A percentile compares a stretch with the other conserved stretches of the same genome.
Conservation (phyloP, 2,329 filamentous ascomycete species). For the Xylaria sp. region DNA sequence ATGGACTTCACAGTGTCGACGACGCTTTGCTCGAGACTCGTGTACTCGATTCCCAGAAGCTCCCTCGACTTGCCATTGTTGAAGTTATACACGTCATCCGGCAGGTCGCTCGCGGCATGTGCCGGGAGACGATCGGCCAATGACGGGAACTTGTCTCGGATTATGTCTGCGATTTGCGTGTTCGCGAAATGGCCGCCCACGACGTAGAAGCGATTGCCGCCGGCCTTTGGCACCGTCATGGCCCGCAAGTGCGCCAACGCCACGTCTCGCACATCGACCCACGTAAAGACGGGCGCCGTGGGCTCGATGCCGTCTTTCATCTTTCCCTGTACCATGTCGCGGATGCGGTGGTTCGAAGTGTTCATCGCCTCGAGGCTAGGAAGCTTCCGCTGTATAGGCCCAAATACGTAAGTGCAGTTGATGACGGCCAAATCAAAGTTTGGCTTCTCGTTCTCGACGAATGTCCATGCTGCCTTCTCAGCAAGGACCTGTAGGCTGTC, state of each 20-base stretch:
- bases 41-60: conserved; percentile 70
- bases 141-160: conserved; percentile 66
- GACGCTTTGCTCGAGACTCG: conserved; percentile 66
- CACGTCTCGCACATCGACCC: conserved; percentile 71
- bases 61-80: conserved; percentile 66
- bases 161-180: conserved; percentile 65
- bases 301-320: conserved; percentile 67
- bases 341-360: conserved; percentile 76
- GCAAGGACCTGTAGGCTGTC: conserved; percentile 65
- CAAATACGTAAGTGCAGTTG: conserved; percentile 71
- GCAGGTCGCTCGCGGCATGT: conserved; percentile 53
- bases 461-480: conserved; percentile 74
- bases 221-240: conserved; percentile 65
- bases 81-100: conserved; percentile 63
- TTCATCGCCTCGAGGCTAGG: conserved; percentile 73
- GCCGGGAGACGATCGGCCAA: conserved; percentile 60
- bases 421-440: conserved; percentile 71
- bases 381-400: conserved; percentile 72
- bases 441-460: conserved; percentile 65
- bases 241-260: conserved; percentile 72
- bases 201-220: conserved; percentile 72
- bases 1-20: conserved; percentile 66
- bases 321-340: conserved; percentile 71
- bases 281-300: conserved; percentile 67
- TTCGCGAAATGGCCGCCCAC: conserved; percentile 71